A percentile compares a stretch with the other conserved stretches of the same genome.
Evolutionary conservation across 2,329 filamentous ascomycete species (phyloP).

Genomic region (Bipolaris cookei): DNA sequence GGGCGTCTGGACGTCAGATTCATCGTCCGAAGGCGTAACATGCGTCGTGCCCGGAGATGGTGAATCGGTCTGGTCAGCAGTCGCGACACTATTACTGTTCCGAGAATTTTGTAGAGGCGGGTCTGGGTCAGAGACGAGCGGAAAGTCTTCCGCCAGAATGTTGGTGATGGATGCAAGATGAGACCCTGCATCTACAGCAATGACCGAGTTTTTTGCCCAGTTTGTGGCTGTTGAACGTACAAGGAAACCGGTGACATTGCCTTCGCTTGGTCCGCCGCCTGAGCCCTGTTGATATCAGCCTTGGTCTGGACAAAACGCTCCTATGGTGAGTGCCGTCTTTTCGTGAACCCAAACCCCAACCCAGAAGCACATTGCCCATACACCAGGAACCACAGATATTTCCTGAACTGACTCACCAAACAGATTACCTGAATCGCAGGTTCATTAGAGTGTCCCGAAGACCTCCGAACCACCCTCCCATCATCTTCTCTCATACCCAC

Average conservation of each 20-base stretch:
- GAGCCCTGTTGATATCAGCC: constrained; percentile 68
- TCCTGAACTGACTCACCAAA: constrained; percentile 45
- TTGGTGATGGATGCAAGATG: constrained; percentile 84
- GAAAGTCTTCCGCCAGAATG: constrained; percentile 69
- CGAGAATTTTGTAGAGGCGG: constrained; percentile 16
- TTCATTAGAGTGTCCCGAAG: constrained; percentile 44
- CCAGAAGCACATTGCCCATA: neutral
- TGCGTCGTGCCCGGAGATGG: constrained; percentile 36
- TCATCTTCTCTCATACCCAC: constrained; percentile 53
- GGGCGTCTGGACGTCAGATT: constrained; percentile 38
- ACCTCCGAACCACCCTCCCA: constrained; percentile 47
- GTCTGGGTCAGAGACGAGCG: constrained; percentile 46
- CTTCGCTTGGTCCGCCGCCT: constrained; percentile 87
- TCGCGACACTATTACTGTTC: constrained; percentile 27
- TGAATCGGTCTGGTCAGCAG: constrained; percentile 23
- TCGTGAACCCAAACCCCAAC: neutral
- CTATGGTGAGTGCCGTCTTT: neutral
- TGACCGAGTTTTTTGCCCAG: constrained; percentile 81
- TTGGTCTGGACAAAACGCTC: neutral
- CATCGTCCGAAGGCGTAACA: constrained; percentile 34
- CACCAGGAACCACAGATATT: neutral
- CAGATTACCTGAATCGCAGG: constrained; percentile 58
- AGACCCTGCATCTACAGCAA: constrained; percentile 93
- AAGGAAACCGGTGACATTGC: constrained; percentile 87
- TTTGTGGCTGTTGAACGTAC: constrained; percentile 79